These are phyloP conservation scores for Verticillium nubilum DNA, from an alignment of 2,329 filamentous ascomycete genomes.

Conservation along the genomic window DNA sequence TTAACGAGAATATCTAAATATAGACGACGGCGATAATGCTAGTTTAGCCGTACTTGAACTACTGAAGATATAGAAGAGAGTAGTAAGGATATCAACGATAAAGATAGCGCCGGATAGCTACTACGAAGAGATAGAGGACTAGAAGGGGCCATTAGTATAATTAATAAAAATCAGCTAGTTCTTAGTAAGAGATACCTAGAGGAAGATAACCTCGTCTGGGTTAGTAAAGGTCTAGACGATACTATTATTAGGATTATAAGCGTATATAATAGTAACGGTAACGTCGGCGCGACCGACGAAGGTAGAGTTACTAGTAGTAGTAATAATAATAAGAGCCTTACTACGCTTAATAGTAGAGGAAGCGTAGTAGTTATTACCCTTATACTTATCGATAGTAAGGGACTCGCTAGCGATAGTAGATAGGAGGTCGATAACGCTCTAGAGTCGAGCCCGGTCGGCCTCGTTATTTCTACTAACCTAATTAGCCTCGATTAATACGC, in stretches of 20 bases:
- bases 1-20: constrained; percentile 90
- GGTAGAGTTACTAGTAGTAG: constrained; percentile 81
- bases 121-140: constrained; percentile 85
- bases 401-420: constrained; percentile 90
- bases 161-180: constrained; percentile 98
- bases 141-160: constrained; percentile 87
- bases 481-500: background rate
- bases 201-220: constrained; percentile 77
- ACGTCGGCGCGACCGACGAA: constrained; percentile 86
- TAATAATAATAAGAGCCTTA: constrained; percentile 77
- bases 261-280: constrained; percentile 79
- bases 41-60: constrained; percentile 63
- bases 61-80: constrained; percentile 80
- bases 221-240: constrained; percentile 87
- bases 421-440: constrained; percentile 79
- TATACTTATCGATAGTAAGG: constrained; percentile 83
- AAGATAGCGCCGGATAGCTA: constrained; percentile 75
- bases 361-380: constrained; percentile 73
- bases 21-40: constrained; percentile 80
- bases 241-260: constrained; percentile 63
- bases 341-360: constrained; percentile 90
- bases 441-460: no score
- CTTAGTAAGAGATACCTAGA: constrained; percentile 76
- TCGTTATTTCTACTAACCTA: background rate
- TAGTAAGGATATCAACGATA: constrained; percentile 76